Conservation (phyloP, 768 basidiomycete genomes). For the Leccinum fibrillosum region DNA sequence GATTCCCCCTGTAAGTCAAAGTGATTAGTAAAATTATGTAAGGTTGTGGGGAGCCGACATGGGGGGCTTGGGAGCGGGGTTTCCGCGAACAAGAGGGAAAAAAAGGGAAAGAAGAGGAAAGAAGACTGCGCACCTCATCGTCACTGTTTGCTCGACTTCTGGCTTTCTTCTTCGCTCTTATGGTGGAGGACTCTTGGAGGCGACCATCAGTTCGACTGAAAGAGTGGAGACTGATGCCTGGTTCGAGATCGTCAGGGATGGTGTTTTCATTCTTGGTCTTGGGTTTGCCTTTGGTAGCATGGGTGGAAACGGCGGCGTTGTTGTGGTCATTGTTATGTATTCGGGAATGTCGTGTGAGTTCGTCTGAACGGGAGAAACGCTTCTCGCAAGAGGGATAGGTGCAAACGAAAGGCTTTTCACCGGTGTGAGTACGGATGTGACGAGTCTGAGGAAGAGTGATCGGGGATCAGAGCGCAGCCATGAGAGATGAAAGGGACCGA, state of each 20-base stretch:
- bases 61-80: constrained; percentile 8
- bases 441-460: constrained; percentile 62
- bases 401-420: constrained; percentile 96
- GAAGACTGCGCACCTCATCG: constrained; percentile 64
- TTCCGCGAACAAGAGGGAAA: background rate
- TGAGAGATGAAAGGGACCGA: constrained; percentile 32
- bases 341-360: constrained; percentile 92
- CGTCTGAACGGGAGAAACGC: constrained; percentile 97
- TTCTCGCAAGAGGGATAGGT: constrained; percentile 94
- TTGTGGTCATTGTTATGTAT: constrained; percentile 75
- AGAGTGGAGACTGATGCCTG: constrained; percentile 26
- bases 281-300: constrained; percentile 25
- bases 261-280: constrained; percentile 29
- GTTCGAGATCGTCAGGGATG: constrained; percentile 25
- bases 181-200: constrained; percentile 22
- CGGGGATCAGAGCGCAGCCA: constrained; percentile 16
- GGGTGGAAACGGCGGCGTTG: constrained; percentile 14
- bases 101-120: background rate
- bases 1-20: constrained; percentile 43
- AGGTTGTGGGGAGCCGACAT: constrained; percentile 25
- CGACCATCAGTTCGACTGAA: constrained; percentile 17
- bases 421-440: constrained; percentile 97
- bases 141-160: constrained; percentile 76
- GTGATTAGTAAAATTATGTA: constrained; percentile 25
- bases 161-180: constrained; percentile 71